These are phyloP conservation scores for Uronychia binucleata DNA, from an alignment of 73 alveolate species.

Conservation along the genomic window DNA sequence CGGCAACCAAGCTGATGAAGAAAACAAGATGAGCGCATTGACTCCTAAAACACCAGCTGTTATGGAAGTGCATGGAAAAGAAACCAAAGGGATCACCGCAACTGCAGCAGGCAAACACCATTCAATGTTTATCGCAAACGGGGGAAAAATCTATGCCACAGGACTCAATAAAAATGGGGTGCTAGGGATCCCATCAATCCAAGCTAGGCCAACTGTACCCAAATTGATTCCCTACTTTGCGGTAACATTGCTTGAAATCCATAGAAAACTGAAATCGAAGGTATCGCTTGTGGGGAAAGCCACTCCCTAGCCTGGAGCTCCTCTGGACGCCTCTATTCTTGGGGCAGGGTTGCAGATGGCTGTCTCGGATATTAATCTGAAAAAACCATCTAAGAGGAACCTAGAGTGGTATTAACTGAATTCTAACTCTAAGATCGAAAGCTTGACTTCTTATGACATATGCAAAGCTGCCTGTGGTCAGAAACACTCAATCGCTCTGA, in stretches of 20 bases:
- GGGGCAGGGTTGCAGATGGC: slow-evolving; percentile 74
- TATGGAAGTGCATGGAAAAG: background rate
- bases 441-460: slow-evolving; percentile 33
- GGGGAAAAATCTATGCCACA: slow-evolving; percentile 7
- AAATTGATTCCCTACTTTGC: slow-evolving; percentile 18
- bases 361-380: slow-evolving; percentile 51
- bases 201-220: slow-evolving; percentile 14
- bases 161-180: slow-evolving; percentile 29
- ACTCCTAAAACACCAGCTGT: background rate
- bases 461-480: slow-evolving; percentile 33
- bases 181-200: slow-evolving; percentile 17
- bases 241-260: slow-evolving; percentile 9
- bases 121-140: slow-evolving; percentile 7
- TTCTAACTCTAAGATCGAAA: slow-evolving; percentile 18
- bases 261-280: slow-evolving; percentile 57
- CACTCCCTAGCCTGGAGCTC: slow-evolving; percentile 79
- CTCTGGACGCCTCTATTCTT: slow-evolving; percentile 70
- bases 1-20: background rate
- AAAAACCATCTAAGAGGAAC: slow-evolving; percentile 30
- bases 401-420: slow-evolving; percentile 14
- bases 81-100: background rate
- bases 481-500: slow-evolving; percentile 46
- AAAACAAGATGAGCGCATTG: background rate
- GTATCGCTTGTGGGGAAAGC: slow-evolving; percentile 65
- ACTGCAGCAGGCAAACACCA: slow-evolving; percentile 32